Conservation (phyloP, 257 asterid genomes). For the Misopates orontium region DNA sequence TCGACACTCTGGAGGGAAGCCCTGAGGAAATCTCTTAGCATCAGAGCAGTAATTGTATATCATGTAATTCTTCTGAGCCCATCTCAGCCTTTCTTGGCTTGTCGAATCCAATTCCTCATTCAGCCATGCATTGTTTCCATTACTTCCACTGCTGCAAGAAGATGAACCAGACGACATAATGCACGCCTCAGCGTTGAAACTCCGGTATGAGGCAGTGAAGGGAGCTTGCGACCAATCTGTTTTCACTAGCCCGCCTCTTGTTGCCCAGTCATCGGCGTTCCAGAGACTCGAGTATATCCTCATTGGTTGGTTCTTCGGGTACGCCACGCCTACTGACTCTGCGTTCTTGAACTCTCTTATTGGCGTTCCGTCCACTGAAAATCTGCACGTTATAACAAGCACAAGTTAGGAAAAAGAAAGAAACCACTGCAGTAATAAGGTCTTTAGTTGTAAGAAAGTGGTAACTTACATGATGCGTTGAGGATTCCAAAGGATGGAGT, state of each 20-base stretch:
- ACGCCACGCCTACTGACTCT: constrained; percentile 23
- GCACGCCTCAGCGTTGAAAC: constrained; percentile 7
- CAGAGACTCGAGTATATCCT: constrained; percentile 30
- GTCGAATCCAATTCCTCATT: background rate
- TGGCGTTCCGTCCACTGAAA: constrained; percentile 28
- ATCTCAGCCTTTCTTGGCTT: constrained; percentile 4
- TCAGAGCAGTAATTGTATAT: background rate
- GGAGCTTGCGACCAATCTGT: constrained; percentile 34
- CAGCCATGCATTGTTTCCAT: background rate
- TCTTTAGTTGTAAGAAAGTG: too few species aligned
- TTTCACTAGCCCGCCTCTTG: constrained; percentile 32
- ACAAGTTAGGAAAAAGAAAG: too few species aligned
- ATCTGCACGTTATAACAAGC: background rate
- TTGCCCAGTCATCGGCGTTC: constrained; percentile 13
- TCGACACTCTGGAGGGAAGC: background rate
- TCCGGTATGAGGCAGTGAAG: constrained; percentile 32
- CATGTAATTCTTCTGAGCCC: constrained; percentile 7
- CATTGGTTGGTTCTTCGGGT: constrained; percentile 35
- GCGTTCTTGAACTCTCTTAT: constrained; percentile 35
- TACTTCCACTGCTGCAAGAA: background rate
- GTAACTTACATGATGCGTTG: too few species aligned
- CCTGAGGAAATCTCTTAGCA: constrained; percentile 8
- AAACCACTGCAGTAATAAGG: too few species aligned
- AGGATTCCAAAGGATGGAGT: too few species aligned
- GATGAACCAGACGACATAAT: background rate